Evolutionary conservation across 768 basidiomycete genomes (phyloP), one percentile per base, ranked within the genome.

Genomic region (Albatrellus ellisii): DNA sequence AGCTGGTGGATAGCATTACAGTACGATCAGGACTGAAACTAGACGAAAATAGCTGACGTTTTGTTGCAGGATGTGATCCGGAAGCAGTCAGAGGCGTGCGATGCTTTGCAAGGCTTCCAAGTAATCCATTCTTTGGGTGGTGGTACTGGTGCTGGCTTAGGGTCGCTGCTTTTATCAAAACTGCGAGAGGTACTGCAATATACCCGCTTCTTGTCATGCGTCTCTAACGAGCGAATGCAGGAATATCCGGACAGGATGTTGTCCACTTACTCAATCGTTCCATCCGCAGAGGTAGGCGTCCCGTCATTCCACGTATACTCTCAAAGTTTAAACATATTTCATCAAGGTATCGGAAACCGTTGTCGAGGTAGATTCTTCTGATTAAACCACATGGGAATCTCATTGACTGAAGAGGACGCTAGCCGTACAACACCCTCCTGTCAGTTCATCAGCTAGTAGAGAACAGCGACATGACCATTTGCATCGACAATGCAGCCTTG

Each of bases 81-180:
- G 49, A 74, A 66, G 52, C 84, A 94, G 57, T 67, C 82, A 2
- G 92, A 97, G 56, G 57, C 64, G 1, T 85, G 84, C 51, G 89
- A 98, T 29, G 73, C 78, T 7, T 66, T 97, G 15, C 92, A 98
- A 64, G 92, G 92, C 1, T 89, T 92, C 55, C 89, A 92, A 52
- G 59, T 91, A 36, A 60, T 90, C 8, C 89, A 94, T 49, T 89
- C 90, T 14, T 73, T 98, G 14, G 90, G 90, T 26, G 90, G 90
- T 46, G 90, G 90, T 27, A 92, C 86, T 2, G 90, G 89, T 27
- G 77, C 89, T 18, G 90, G 90, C 14, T 60, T 92, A 31, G 89
- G 89, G 28, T 79, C 78, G 43, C 64, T 92, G 32, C 62, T 92
- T 41, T 61, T 94, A 26, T 76, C 78, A 27, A 91, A 91, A 55